A percentile compares a stretch with the other conserved stretches of the same genome.
Evolutionary conservation across 345 rosid species (phyloP).

Genomic region (Mallotus nudiflorus): DNA sequence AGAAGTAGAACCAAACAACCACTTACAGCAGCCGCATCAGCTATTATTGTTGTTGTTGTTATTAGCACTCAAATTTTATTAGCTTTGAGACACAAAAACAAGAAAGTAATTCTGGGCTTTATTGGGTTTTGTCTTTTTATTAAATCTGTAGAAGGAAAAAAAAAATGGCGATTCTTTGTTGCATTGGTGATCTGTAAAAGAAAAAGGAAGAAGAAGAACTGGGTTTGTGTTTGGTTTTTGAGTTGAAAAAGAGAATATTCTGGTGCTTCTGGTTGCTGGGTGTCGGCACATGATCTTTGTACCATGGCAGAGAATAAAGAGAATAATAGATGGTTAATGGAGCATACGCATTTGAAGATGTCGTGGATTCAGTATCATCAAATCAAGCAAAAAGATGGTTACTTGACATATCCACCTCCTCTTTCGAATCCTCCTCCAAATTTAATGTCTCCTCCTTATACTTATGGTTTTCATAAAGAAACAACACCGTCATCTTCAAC

Average conservation of each 20-base stretch:
- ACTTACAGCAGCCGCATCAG: too few relatives aligned
- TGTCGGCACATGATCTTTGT: slow-evolving; percentile 5
- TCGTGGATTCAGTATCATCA: slow-evolving; percentile 24
- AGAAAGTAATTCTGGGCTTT: slow-evolving; percentile 8
- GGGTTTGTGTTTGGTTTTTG: slow-evolving; percentile 12
- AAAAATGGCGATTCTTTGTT: neutral
- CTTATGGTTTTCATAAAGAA: slow-evolving; percentile 17
- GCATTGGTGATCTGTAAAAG: slow-evolving; percentile 13
- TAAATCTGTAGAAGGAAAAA: neutral
- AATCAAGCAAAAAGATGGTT: slow-evolving; percentile 18
- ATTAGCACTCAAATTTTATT: neutral
- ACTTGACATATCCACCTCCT: slow-evolving; percentile 22
- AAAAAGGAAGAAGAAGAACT: too few relatives aligned
- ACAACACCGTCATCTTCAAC: slow-evolving; percentile 9
- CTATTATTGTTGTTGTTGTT: too few relatives aligned
- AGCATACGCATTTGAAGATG: slow-evolving; percentile 26
- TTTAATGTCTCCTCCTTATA: slow-evolving; percentile 6
- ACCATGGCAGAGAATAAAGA: slow-evolving; percentile 9
- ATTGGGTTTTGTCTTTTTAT: slow-evolving; percentile 8
- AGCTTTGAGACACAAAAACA: too few relatives aligned
- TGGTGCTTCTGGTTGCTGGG: neutral
- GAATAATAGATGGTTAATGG: slow-evolving; percentile 22
- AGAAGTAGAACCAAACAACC: neutral
- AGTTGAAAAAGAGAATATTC: slow-evolving; percentile 1
- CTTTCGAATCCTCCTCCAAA: slow-evolving; percentile 14